Percentiles rank a stretch among this genome's conserved stretches.
phyloP scores from a whole-genome alignment of 106 monocot species.

The Phalaenopsis equestris region DNA sequence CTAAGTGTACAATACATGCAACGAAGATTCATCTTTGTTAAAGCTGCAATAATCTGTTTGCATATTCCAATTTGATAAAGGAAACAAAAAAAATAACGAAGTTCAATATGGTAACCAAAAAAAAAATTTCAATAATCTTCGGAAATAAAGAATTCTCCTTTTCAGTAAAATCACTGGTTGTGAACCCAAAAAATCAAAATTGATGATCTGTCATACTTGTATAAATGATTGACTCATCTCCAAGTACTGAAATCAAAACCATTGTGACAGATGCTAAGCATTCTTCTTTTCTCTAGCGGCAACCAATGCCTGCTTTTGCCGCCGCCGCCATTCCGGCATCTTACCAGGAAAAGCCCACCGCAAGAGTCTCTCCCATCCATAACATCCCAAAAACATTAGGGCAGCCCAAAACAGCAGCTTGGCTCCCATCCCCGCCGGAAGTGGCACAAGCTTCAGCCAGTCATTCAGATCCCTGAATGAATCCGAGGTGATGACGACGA shows the following conservation, averaged over 20 bases:
- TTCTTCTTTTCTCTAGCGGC: constrained; percentile 55
- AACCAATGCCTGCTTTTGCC: constrained; percentile 50
- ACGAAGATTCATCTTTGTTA: too few relatives aligned
- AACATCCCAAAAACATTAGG: constrained; percentile 80
- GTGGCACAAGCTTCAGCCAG: constrained; percentile 78
- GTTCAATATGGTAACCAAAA: too few relatives aligned
- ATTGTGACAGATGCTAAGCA: constrained; percentile 6
- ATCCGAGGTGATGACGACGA: constrained; percentile 82
- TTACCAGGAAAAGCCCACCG: constrained; percentile 78
- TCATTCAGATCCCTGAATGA: constrained; percentile 78
- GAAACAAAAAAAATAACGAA: too few relatives aligned
- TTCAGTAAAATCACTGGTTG: too few relatives aligned
- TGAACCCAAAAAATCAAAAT: not conserved
- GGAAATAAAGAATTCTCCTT: too few relatives aligned
- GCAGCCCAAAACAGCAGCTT: constrained; percentile 75
- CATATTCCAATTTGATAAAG: too few relatives aligned
- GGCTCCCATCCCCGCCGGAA: constrained; percentile 75
- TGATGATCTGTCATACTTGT: not conserved
- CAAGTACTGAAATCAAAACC: not conserved
- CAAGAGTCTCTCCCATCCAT: constrained; percentile 81
- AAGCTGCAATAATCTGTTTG: too few relatives aligned
- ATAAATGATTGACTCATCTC: not conserved
- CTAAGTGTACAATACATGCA: too few relatives aligned
- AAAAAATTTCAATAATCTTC: too few relatives aligned
- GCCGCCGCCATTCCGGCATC: constrained; percentile 72